Conservation (phyloP, 2,329 filamentous ascomycete species). For the Berkeleyomyces rouxiae region DNA sequence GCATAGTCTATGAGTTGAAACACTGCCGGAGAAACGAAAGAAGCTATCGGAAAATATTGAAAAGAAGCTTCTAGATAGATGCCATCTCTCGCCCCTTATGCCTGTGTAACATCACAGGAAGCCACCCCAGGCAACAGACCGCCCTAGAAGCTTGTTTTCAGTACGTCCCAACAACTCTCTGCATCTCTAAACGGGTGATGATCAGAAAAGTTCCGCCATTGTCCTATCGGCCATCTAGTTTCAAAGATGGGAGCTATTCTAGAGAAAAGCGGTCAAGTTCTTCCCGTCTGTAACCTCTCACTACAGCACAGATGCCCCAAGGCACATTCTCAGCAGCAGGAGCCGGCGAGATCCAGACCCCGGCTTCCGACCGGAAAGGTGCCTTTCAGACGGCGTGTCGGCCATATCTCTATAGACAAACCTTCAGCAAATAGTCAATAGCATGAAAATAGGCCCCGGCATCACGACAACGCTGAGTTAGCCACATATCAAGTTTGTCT, state of each 20-base stretch:
- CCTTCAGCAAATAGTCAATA: not conserved
- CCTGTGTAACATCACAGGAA: not conserved
- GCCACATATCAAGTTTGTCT: not conserved
- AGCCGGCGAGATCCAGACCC: not conserved
- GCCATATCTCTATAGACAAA: not conserved
- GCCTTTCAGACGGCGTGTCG: not conserved
- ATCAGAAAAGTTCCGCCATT: not conserved
- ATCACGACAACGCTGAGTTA: not conserved
- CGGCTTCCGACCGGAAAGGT: not conserved
- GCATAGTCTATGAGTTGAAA: too few relatives aligned
- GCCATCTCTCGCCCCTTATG: not conserved
- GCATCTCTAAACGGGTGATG: not conserved
- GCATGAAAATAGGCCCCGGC: not conserved
- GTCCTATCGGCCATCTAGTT: not conserved
- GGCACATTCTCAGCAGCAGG: not conserved
- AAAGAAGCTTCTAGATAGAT: not conserved
- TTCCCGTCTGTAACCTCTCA: not conserved
- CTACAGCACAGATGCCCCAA: not conserved
- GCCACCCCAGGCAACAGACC: not conserved
- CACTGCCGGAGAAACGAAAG: too few relatives aligned
- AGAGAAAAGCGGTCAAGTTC: not conserved
- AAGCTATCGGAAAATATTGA: not conserved
- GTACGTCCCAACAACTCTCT: not conserved
- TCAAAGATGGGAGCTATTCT: not conserved
- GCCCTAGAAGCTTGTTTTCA: not conserved